These are phyloP conservation scores for Colletotrichum orbiculare DNA, from an alignment of 2,329 filamentous ascomycete genomes.

Conservation along the genomic window DNA sequence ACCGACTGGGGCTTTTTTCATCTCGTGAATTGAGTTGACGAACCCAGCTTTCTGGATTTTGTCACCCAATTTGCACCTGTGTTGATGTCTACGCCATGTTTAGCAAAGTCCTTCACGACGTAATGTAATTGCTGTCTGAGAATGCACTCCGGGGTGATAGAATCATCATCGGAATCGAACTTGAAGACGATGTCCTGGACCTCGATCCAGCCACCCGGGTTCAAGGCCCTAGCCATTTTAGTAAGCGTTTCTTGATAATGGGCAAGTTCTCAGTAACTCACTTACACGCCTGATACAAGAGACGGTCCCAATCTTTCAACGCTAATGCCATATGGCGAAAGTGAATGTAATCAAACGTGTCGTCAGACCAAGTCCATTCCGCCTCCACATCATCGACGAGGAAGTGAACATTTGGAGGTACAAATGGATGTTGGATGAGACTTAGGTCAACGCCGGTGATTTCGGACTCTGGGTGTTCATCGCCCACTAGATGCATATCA, in stretches of 20 bases:
- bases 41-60: constrained; percentile 41
- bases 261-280: constrained; percentile 5
- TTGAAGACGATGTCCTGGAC: constrained; percentile 46
- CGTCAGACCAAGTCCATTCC: constrained; percentile 46
- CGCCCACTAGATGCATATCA: constrained; percentile 55
- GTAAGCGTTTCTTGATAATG: too few relatives aligned
- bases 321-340: constrained; percentile 66
- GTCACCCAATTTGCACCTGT: constrained; percentile 33
- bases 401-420: constrained; percentile 42
- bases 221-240: neutral
- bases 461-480: constrained; percentile 64
- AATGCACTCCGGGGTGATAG: constrained; percentile 31
- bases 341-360: constrained; percentile 71
- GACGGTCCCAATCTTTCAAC: constrained; percentile 63
- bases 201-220: constrained; percentile 59
- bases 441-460: constrained; percentile 41
- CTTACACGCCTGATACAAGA: constrained; percentile 54
- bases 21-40: constrained; percentile 41
- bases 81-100: constrained; percentile 40
- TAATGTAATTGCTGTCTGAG: constrained; percentile 1
- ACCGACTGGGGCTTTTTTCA: constrained; percentile 50
- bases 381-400: constrained; percentile 56
- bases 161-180: constrained; percentile 43
- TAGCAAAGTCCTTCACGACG: constrained; percentile 37
- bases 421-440: constrained; percentile 40